A percentile compares a stretch with the other conserved stretches of the same genome.
These are phyloP conservation scores for Austroboletus eburneus DNA, from an alignment of 768 basidiomycete genomes.

Conservation along the genomic window DNA sequence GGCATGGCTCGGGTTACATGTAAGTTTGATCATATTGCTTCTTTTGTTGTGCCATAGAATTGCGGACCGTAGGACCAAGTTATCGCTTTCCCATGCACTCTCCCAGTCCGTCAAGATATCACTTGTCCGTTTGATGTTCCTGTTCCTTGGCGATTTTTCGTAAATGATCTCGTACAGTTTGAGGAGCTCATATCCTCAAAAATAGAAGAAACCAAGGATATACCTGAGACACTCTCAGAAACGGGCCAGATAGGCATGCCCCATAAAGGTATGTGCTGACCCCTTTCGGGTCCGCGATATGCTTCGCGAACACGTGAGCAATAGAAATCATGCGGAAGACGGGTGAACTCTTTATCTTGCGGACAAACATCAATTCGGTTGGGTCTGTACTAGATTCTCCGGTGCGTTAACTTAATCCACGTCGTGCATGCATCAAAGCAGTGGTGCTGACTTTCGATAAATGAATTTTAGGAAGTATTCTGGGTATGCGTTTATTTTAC, in stretches of 20 bases:
- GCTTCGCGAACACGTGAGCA: constrained; percentile 13
- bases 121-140: constrained; percentile 44
- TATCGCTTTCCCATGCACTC: constrained; percentile 90
- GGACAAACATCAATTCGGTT: constrained; percentile 93
- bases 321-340: constrained; percentile 97
- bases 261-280: constrained; percentile 59
- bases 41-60: constrained; percentile 6
- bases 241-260: constrained; percentile 93
- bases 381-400: constrained; percentile 97
- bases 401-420: constrained; percentile 41
- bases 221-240: constrained; percentile 88
- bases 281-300: constrained; percentile 1
- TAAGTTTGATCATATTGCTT: constrained; percentile 37
- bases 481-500: constrained; percentile 58
- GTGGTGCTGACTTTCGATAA: background rate
- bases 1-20: constrained; percentile 96
- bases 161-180: constrained; percentile 50
- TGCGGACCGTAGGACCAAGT: constrained; percentile 72
- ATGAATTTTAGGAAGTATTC: constrained; percentile 70
- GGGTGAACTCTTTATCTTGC: constrained; percentile 86
- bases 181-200: constrained; percentile 90
- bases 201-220: constrained; percentile 95
- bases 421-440: constrained; percentile 1
- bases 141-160: background rate
- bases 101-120: constrained; percentile 98